Evolutionary conservation across 805 yeast species (phyloP).

Genomic region (Isabelozyma gotoi): DNA sequence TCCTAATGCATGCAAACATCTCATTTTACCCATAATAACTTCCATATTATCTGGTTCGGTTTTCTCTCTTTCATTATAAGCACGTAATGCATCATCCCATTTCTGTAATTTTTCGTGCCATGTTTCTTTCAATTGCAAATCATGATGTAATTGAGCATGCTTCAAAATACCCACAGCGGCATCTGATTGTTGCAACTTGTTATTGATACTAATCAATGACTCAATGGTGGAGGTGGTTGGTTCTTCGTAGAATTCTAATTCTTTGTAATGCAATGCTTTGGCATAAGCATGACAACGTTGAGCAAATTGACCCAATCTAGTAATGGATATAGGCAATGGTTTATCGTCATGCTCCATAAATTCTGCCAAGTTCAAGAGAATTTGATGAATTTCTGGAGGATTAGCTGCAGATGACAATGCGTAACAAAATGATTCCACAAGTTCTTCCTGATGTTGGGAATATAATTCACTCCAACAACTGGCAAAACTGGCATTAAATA

Average conservation of each 20-base stretch:
- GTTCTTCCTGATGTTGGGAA: conserved; percentile 84
- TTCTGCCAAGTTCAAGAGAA: conserved; percentile 85
- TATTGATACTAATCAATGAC: conserved; percentile 86
- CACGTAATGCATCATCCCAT: conserved; percentile 96
- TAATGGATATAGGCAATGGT: conserved; percentile 86
- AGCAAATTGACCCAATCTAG: conserved; percentile 88
- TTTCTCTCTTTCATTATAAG: conserved; percentile 78
- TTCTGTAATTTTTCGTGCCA: conserved; percentile 97
- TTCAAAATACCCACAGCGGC: conserved; percentile 96
- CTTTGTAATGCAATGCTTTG: conserved; percentile 94
- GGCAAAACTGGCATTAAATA: conserved; percentile 92
- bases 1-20: conserved; percentile 97
- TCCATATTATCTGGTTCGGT: conserved; percentile 72
- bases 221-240: conserved; percentile 92
- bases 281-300: conserved; percentile 97
- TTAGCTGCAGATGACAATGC: conserved; percentile 89
- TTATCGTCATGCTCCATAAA: conserved; percentile 98
- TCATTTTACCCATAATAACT: conserved; percentile 95
- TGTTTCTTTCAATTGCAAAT: conserved; percentile 87
- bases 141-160: conserved; percentile 90
- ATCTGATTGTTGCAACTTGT: conserved; percentile 92
- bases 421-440: conserved; percentile 78
- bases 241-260: conserved; percentile 89
- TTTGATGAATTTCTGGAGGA: conserved; percentile 94
- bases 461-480: conserved; percentile 94